Evolutionary conservation across 306 rosid species (phyloP).

Genomic region (Betula pendula): DNA sequence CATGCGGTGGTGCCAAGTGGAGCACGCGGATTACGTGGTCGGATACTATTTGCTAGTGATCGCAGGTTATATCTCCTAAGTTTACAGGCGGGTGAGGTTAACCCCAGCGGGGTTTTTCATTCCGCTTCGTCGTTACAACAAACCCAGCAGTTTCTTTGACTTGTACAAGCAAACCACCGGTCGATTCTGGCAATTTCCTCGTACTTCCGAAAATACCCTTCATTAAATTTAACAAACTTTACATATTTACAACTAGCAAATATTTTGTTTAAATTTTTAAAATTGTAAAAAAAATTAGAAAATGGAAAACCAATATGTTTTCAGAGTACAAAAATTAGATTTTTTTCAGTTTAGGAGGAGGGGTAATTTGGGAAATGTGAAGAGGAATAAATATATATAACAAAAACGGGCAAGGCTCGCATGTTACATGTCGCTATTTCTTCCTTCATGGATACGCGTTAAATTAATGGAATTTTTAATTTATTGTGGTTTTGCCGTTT

Average conservation of each 20-base stretch:
- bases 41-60: slow-evolving; percentile 16
- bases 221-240: not conserved
- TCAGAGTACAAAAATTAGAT: not conserved
- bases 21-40: slow-evolving; percentile 27
- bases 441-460: slow-evolving; percentile 47
- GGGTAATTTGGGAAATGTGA: slow-evolving; percentile 39
- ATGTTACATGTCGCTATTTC: slow-evolving; percentile 56
- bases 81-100: slow-evolving; percentile 38
- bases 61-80: not conserved
- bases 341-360: not conserved
- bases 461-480: slow-evolving; percentile 30
- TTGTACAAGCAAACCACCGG: slow-evolving; percentile 56
- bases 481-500: slow-evolving; percentile 38
- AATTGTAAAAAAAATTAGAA: not conserved
- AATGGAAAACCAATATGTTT: not conserved
- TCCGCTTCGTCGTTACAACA: slow-evolving; percentile 61
- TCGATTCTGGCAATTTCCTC: slow-evolving; percentile 38
- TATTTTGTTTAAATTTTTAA: not conserved
- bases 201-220: slow-evolving; percentile 40
- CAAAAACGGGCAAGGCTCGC: slow-evolving; percentile 57
- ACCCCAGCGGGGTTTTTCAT: slow-evolving; percentile 16
- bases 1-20: slow-evolving; percentile 34
- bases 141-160: slow-evolving; percentile 76
- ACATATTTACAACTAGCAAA: not conserved
- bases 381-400: slow-evolving; percentile 47